phyloP scores from a whole-genome alignment of 164 flowering plant species.

The Euptelea pleiosperma region DNA sequence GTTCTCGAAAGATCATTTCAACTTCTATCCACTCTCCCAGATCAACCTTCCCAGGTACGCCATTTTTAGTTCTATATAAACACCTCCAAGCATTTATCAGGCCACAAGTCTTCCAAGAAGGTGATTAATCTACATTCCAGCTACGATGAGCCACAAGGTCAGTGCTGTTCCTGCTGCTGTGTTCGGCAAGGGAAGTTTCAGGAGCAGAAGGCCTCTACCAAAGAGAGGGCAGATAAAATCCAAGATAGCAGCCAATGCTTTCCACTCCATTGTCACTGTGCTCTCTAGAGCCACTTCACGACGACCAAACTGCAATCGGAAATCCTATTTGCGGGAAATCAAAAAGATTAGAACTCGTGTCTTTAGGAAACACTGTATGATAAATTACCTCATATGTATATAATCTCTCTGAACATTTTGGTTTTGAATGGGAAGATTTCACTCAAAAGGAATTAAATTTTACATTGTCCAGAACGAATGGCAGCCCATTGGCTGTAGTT shows the following conservation, averaged over 20 bases:
- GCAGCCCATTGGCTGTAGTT: too few relatives aligned
- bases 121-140: neutral
- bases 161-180: slow-evolving; percentile 21
- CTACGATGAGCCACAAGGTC: slow-evolving; percentile 36
- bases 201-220: slow-evolving; percentile 32
- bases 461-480: too few relatives aligned
- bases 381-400: neutral
- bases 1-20: neutral
- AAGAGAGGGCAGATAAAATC: slow-evolving; percentile 60
- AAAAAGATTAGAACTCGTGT: slow-evolving; percentile 9
- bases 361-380: slow-evolving; percentile 6
- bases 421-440: slow-evolving; percentile 1
- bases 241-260: slow-evolving; percentile 47
- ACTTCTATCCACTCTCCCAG: neutral
- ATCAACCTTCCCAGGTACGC: slow-evolving; percentile 2
- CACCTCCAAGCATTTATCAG: slow-evolving; percentile 4
- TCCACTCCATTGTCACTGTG: slow-evolving; percentile 40
- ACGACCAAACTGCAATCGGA: slow-evolving; percentile 6
- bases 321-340: slow-evolving; percentile 8
- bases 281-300: slow-evolving; percentile 34
- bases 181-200: slow-evolving; percentile 10
- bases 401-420: slow-evolving; percentile 1
- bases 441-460: neutral
- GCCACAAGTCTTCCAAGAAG: neutral
- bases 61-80: slow-evolving; percentile 7